Percentiles rank a stretch among this genome's conserved stretches.
Conservation (phyloP, 768 basidiomycete species). For the Amanita fuliginea region DNA sequence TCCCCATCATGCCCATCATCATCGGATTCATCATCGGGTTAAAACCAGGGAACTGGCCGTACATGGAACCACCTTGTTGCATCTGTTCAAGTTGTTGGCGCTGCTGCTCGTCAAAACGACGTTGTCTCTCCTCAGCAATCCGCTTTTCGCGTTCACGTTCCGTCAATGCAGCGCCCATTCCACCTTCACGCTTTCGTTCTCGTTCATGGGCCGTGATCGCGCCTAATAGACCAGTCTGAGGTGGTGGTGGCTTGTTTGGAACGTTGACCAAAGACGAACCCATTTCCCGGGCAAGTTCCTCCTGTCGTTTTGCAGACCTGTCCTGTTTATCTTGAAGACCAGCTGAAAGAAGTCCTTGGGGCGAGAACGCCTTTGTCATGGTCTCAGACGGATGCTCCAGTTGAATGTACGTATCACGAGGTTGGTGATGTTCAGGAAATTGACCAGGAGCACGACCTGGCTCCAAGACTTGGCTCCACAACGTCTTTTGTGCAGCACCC, state of each 20-base stretch:
- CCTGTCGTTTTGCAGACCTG: constrained; percentile 90
- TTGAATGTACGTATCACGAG: constrained; percentile 59
- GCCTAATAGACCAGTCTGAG: constrained; percentile 90
- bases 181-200: constrained; percentile 89
- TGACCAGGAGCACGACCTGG: constrained; percentile 41
- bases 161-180: constrained; percentile 88
- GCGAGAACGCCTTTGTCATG: constrained; percentile 90
- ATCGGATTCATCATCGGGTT: constrained; percentile 70
- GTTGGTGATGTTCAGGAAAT: constrained; percentile 23
- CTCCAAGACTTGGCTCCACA: constrained; percentile 90
- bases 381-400: constrained; percentile 55
- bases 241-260: constrained; percentile 89
- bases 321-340: constrained; percentile 95
- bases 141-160: constrained; percentile 93
- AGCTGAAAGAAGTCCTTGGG: constrained; percentile 88
- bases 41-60: constrained; percentile 42
- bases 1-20: constrained; percentile 31
- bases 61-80: constrained; percentile 69
- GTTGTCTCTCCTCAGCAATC: constrained; percentile 83
- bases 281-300: constrained; percentile 84
- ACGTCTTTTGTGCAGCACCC: constrained; percentile 49
- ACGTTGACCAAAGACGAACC: constrained; percentile 93
- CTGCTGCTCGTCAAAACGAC: constrained; percentile 87
- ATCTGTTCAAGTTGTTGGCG: constrained; percentile 85
- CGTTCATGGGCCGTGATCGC: constrained; percentile 94